Conservation (phyloP, 2,329 filamentous ascomycete genomes). For the Colletotrichum abscissum region DNA sequence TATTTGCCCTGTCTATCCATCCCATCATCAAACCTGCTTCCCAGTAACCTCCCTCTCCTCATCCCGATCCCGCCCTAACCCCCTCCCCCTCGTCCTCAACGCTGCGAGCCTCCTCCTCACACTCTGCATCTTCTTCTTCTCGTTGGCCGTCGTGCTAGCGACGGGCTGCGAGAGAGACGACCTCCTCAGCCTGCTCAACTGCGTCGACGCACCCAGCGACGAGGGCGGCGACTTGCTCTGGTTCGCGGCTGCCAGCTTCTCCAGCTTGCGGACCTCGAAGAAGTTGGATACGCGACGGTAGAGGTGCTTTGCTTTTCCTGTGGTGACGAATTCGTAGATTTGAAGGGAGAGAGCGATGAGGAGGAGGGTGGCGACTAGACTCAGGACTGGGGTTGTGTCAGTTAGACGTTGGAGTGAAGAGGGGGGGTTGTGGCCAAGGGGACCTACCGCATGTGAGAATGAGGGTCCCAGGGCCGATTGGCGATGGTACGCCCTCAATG, state of each 20-base stretch:
- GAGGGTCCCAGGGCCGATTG: constrained; percentile 10
- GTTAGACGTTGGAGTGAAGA: accelerated
- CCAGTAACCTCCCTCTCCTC: constrained; percentile 22
- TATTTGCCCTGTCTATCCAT: background rate
- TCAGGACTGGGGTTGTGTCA: constrained; percentile 13
- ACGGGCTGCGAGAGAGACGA: constrained; percentile 22
- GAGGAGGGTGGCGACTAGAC: constrained; percentile 28
- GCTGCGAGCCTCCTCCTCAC: constrained; percentile 17
- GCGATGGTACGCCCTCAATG: constrained; percentile 15
- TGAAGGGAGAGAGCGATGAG: constrained; percentile 32
- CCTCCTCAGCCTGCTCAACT: constrained; percentile 12
- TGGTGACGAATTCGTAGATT: constrained; percentile 32
- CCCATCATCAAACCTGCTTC: background rate
- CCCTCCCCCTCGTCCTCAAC: background rate
- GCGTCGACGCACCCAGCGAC: constrained; percentile 22
- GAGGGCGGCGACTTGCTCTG: constrained; percentile 2
- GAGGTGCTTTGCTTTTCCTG: background rate
- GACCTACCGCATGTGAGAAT: constrained; percentile 29
- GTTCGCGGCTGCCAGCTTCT: background rate
- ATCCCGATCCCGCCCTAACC: background rate
- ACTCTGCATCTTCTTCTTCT: constrained; percentile 20
- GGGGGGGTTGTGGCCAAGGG: background rate
- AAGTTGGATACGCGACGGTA: background rate
- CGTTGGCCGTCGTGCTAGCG: background rate
- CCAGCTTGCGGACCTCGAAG: background rate